Base-by-base conservation (phyloP, 192 early-diverging fungal genomes). In the Bifiguratus adelaidae region DNA sequence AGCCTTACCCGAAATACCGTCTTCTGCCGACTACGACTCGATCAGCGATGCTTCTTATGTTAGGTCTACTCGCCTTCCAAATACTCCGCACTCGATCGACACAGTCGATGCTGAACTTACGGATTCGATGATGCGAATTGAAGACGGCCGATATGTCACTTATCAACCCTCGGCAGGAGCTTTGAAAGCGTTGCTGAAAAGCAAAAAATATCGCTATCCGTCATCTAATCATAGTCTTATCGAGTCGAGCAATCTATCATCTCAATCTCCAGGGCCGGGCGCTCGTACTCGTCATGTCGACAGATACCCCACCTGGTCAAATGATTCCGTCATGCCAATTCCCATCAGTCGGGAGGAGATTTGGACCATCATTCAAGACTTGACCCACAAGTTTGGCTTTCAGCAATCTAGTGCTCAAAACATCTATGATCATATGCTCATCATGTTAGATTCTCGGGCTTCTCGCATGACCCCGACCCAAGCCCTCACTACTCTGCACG, bases 91-190 rank as follows among this genome's bases (percentile, higher is more conserved):
- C n/a, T n/a, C n/a, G n/a, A n/a, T n/a, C n/a, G n/a, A n/a, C n/a
- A n/a, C n/a, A n/a, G n/a, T n/a, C n/a, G n/a, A n/a, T n/a, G n/a
- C n/a, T n/a, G n/a, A n/a, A n/a, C n/a, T n/a, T n/a, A n/a, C n/a
- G n/a, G n/a, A n/a, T n/a, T n/a, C n/a, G n/a, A n/a, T n/a, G n/a
- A n/a, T n/a, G n/a, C n/a, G n/a, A n/a, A n/a, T n/a, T n/a, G 81
- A 75, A 19, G 80, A 82, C 29, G 77, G 76, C 7, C 75, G 83
- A 32, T 86, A 86, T 49, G 80, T 75, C 24, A 68, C 68, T 0
- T 86, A 77, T 24, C 78, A 77, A 4, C 73, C 83, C 1, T 83
- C 83, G 0, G 74, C 79, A 12, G 83, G 81, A 22, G 80, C 83
- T 2, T 71, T 81, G 34, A 63, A 81, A 24, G 74, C 78, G 27